These are phyloP conservation scores for Papiliotrema nemorosa DNA, from an alignment of 1,284 basidiomycete species.

Conservation along the genomic window DNA sequence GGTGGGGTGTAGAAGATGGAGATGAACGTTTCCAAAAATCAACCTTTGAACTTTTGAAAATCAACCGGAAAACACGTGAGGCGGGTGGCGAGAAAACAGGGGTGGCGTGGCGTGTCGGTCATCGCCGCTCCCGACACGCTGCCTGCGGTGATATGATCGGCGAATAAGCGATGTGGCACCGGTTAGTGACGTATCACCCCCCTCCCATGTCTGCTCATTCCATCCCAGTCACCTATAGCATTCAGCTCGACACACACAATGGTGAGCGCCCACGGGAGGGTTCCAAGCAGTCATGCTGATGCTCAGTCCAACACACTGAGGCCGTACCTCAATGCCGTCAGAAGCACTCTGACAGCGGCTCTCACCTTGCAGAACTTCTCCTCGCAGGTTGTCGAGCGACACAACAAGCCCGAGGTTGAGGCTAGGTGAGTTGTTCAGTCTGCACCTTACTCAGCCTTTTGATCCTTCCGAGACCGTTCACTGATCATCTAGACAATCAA, in stretches of 20 bases:
- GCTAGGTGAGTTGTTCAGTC: slow-evolving; percentile 57
- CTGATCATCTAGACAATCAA: slow-evolving; percentile 62
- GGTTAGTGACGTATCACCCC: background rate
- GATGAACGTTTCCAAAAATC: background rate
- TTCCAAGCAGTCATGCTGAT: slow-evolving; percentile 24
- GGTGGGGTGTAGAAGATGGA: background rate
- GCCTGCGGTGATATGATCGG: too few relatives aligned
- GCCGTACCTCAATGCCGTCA: slow-evolving; percentile 92
- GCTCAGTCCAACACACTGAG: slow-evolving; percentile 66
- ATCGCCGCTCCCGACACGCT: too few relatives aligned
- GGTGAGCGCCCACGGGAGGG: slow-evolving; percentile 6
- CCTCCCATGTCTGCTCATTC: background rate
- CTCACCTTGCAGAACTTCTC: slow-evolving; percentile 96
- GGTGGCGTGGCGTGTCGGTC: too few relatives aligned
- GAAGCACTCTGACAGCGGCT: slow-evolving; percentile 94
- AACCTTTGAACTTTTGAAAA: background rate
- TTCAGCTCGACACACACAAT: background rate
- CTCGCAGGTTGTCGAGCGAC: slow-evolving; percentile 93
- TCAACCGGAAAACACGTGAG: background rate
- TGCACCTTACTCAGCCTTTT: background rate
- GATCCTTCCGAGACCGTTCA: slow-evolving; percentile 5
- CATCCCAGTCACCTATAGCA: background rate
- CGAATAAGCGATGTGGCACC: too few relatives aligned
- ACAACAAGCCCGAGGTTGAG: slow-evolving; percentile 95
- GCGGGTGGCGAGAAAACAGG: too few relatives aligned